Conservation (phyloP, 768 basidiomycete species). For the Hemileccinum rubropunctum region DNA sequence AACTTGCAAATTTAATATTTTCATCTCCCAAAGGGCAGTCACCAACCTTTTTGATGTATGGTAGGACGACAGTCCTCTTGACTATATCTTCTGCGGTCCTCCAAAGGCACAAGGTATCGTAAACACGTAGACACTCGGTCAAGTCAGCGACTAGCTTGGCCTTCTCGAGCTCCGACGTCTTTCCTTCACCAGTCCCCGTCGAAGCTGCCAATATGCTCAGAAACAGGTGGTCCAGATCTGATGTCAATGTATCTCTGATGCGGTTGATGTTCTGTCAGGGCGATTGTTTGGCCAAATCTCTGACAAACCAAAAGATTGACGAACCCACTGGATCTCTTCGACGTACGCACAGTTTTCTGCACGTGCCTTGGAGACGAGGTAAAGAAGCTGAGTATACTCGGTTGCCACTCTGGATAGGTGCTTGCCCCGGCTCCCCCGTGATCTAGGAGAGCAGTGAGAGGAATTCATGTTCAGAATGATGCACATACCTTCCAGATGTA, state of each 20-base stretch:
- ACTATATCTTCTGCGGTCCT: slow-evolving; percentile 87
- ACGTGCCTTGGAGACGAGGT: slow-evolving; percentile 82
- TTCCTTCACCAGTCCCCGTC: slow-evolving; percentile 46
- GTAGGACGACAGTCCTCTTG: slow-evolving; percentile 63
- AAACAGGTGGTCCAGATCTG: slow-evolving; percentile 84
- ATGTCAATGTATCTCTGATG: slow-evolving; percentile 80
- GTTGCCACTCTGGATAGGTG: slow-evolving; percentile 81
- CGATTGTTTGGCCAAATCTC: slow-evolving; percentile 8
- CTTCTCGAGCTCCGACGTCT: slow-evolving; percentile 61
- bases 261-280: slow-evolving; percentile 69
- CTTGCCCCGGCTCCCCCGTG: slow-evolving; percentile 66
- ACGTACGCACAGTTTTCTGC: slow-evolving; percentile 77
- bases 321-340: slow-evolving; percentile 82
- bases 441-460: slow-evolving; percentile 36
- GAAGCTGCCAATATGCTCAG: slow-evolving; percentile 54
- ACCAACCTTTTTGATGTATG: slow-evolving; percentile 73
- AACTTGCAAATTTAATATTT: slow-evolving; percentile 1
- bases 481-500: slow-evolving; percentile 37
- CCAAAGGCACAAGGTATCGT: slow-evolving; percentile 80
- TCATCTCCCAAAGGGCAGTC: background rate
- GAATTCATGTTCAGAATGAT: background rate
- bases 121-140: slow-evolving; percentile 75
- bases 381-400: slow-evolving; percentile 91
- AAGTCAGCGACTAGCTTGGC: slow-evolving; percentile 62
- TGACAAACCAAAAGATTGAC: slow-evolving; percentile 27